These are phyloP conservation scores for Aechmea fasciata DNA, from an alignment of 176 grass and related monocot genomes.

Conservation along the genomic window DNA sequence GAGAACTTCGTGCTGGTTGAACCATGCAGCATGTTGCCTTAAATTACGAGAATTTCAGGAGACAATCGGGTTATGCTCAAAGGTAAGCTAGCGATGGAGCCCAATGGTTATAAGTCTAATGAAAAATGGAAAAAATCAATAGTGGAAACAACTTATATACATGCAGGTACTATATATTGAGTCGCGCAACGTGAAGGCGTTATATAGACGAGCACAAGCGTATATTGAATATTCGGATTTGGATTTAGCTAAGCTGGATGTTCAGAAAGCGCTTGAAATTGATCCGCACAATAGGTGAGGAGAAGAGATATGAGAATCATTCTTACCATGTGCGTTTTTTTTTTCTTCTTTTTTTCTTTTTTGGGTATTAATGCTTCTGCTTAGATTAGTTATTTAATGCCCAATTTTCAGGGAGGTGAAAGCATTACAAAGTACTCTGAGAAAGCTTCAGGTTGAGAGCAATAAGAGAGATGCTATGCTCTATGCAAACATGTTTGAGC, in stretches of 20 bases:
- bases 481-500: constrained; percentile 28
- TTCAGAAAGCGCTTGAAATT: constrained; percentile 25
- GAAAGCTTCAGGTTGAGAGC: constrained; percentile 31
- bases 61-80: constrained; percentile 29
- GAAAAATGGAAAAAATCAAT: too few species aligned
- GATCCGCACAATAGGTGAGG: constrained; percentile 31
- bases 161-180: constrained; percentile 30
- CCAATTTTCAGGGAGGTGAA: constrained; percentile 30
- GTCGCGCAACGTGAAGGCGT: constrained; percentile 32
- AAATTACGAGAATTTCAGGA: constrained; percentile 29
- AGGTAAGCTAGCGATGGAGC: constrained; percentile 6
- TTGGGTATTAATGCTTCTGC: background rate
- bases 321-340: background rate
- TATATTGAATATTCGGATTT: constrained; percentile 27
- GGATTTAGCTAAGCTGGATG: constrained; percentile 30
- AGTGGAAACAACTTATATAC: background rate
- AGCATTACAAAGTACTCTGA: constrained; percentile 18
- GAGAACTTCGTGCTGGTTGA: constrained; percentile 33
- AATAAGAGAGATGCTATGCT: constrained; percentile 25
- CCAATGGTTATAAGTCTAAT: background rate
- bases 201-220: constrained; percentile 37
- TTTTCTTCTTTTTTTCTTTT: constrained; percentile 1
- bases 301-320: background rate
- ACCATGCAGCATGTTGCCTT: constrained; percentile 38
- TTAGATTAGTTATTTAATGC: constrained; percentile 1